phyloP scores from a whole-genome alignment of 768 basidiomycete genomes.

The Suillus occidentalis region DNA sequence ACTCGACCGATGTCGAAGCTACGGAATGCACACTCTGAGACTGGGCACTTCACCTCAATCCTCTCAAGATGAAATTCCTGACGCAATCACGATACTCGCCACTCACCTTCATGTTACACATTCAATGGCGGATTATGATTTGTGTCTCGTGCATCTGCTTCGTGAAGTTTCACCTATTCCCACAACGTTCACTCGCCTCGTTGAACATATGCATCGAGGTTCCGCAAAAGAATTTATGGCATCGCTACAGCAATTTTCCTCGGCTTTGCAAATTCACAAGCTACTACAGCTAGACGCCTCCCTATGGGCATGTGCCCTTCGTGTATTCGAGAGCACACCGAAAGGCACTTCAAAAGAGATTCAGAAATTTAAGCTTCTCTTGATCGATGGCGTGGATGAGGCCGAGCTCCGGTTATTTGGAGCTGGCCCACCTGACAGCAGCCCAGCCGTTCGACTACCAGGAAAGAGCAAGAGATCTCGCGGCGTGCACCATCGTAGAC shows the following conservation, averaged over 20 bases:
- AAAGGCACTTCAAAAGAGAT: conserved; percentile 25
- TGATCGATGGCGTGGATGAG: conserved; percentile 49
- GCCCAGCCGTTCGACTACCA: conserved; percentile 18
- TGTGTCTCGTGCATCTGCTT: conserved; percentile 25
- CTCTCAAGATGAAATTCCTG: conserved; percentile 21
- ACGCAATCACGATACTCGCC: conserved; percentile 24
- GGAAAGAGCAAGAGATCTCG: conserved; percentile 6
- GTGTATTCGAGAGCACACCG: conserved; percentile 41
- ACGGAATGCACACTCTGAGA: conserved; percentile 20
- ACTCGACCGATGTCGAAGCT: conserved; percentile 22
- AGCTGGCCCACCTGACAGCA: conserved; percentile 11
- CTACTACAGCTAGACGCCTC: conserved; percentile 48
- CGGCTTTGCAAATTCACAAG: conserved; percentile 32
- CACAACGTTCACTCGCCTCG: conserved; percentile 30
- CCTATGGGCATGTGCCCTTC: conserved; percentile 51
- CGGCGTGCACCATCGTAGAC: conserved; percentile 12
- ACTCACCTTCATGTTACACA: conserved; percentile 19
- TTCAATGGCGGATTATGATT: conserved; percentile 9
- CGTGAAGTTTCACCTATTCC: conserved; percentile 29
- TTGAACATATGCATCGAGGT: conserved; percentile 22
- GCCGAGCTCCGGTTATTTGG: conserved; percentile 52
- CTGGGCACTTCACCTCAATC: neutral
- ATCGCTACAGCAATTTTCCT: conserved; percentile 25
- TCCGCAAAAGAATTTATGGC: conserved; percentile 26
- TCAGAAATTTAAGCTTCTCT: conserved; percentile 35